Conservation (phyloP, 139 green algal genomes). For the Desmodesmus armatus region DNA sequence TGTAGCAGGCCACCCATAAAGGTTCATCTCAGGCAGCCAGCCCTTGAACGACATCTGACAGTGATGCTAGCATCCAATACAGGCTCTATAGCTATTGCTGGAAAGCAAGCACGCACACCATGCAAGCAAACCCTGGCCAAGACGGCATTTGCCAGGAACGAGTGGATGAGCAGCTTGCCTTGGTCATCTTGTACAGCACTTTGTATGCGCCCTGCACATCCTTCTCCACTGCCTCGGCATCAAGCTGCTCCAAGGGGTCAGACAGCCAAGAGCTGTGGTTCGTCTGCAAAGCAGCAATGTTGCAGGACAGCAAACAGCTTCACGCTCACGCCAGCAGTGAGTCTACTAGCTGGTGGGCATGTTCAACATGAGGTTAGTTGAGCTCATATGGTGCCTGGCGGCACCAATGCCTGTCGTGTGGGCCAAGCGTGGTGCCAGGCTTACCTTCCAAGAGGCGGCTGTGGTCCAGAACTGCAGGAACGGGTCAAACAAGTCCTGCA, state of each 20-base stretch:
- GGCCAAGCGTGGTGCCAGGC: background rate
- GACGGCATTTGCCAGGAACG: background rate
- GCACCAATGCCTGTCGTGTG: too few relatives aligned
- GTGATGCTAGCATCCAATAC: too few relatives aligned
- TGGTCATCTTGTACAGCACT: conserved; percentile 68
- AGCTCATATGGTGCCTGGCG: too few relatives aligned
- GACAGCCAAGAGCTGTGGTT: conserved; percentile 73
- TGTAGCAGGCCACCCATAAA: background rate
- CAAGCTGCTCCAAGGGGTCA: conserved; percentile 66
- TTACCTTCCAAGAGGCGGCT: conserved; percentile 62
- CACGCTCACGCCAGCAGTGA: too few relatives aligned
- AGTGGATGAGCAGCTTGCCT: background rate
- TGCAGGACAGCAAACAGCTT: background rate
- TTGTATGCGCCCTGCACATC: conserved; percentile 72
- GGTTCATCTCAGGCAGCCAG: background rate
- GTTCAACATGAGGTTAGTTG: too few relatives aligned
- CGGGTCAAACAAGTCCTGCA: conserved; percentile 81
- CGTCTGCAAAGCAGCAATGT: conserved; percentile 18
- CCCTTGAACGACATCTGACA: too few relatives aligned
- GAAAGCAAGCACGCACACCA: background rate
- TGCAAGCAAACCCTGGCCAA: background rate
- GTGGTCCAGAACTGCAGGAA: conserved; percentile 84
- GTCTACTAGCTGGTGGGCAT: too few relatives aligned
- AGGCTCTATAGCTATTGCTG: too few relatives aligned
- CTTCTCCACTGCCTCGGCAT: conserved; percentile 76